Percentiles rank a stretch among this genome's conserved stretches.
These are phyloP conservation scores for Corylus avellana DNA, from an alignment of 306 rosid species.

Conservation along the genomic window DNA sequence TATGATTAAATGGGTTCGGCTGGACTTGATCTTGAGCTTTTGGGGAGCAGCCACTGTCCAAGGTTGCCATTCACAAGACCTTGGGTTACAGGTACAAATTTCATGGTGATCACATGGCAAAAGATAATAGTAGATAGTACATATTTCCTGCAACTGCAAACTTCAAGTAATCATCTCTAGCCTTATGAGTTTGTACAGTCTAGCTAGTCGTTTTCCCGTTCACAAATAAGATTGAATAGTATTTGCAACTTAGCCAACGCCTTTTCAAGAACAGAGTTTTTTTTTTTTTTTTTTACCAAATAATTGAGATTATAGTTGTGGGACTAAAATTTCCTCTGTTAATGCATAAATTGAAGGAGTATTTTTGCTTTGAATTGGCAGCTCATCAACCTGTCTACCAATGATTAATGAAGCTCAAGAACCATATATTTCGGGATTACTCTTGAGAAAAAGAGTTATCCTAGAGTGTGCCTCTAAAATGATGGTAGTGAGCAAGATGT, in stretches of 20 bases:
- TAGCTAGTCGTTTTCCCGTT: background rate
- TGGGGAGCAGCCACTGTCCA: no score
- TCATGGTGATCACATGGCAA: no score
- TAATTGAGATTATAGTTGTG: background rate
- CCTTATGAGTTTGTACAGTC: background rate
- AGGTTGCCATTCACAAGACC: no score
- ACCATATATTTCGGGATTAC: no score
- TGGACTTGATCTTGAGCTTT: no score
- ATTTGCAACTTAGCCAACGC: background rate
- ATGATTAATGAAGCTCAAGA: no score
- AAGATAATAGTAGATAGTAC: no score
- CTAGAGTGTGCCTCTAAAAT: no score
- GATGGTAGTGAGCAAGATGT: no score
- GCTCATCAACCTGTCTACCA: constrained; percentile 28
- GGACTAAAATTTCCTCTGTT: background rate
- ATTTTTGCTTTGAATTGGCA: constrained; percentile 27
- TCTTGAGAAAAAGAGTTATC: no score
- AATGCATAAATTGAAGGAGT: constrained; percentile 6
- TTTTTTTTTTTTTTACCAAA: background rate
- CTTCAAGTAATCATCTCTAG: constrained; percentile 9
- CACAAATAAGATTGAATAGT: background rate
- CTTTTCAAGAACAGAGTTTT: background rate
- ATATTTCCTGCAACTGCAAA: constrained; percentile 56
- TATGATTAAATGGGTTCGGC: no score
- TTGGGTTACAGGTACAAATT: no score